A percentile compares a stretch with the other conserved stretches of the same genome.
phyloP scores from a whole-genome alignment of 1,284 basidiomycete genomes.

The Phylloporus sp. region DNA sequence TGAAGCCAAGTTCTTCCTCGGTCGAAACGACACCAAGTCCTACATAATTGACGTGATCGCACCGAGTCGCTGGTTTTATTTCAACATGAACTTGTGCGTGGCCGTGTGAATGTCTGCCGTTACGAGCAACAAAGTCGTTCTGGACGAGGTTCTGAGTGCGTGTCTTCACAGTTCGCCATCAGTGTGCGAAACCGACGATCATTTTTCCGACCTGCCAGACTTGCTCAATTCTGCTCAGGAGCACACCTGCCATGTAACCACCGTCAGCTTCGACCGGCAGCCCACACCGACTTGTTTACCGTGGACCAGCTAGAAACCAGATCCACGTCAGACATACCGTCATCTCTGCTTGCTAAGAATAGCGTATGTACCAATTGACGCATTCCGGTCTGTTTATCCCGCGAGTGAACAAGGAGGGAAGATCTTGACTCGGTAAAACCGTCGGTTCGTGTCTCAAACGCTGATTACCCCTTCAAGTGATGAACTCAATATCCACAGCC shows the following conservation, averaged over 20 bases:
- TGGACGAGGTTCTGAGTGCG: no score
- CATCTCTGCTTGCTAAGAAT: constrained; percentile 7
- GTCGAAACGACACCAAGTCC: no score
- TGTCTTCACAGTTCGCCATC: no score
- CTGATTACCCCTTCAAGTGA: constrained; percentile 29
- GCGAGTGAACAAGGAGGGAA: constrained; percentile 24
- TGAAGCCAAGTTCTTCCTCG: constrained; percentile 12
- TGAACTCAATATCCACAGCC: neutral
- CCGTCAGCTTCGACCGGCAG: no score
- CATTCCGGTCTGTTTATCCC: constrained; percentile 20
- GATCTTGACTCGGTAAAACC: constrained; percentile 22
- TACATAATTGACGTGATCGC: constrained; percentile 32
- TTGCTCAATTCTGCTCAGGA: no score
- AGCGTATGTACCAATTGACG: constrained; percentile 13
- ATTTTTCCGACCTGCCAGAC: neutral
- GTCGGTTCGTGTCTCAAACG: constrained; percentile 17
- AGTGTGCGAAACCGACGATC: no score
- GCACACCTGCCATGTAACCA: no score
- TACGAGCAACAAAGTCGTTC: neutral
- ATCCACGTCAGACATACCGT: constrained; percentile 14
- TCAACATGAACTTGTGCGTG: constrained; percentile 13
- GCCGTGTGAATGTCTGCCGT: constrained; percentile 25
- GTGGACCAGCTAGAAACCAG: neutral
- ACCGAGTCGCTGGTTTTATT: constrained; percentile 1
- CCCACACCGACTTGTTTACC: constrained; percentile 1